A percentile compares a stretch with the other conserved stretches of the same genome.
These are phyloP conservation scores for Blastomyces silverae DNA, from an alignment of 2,329 filamentous ascomycete genomes.

Conservation along the genomic window DNA sequence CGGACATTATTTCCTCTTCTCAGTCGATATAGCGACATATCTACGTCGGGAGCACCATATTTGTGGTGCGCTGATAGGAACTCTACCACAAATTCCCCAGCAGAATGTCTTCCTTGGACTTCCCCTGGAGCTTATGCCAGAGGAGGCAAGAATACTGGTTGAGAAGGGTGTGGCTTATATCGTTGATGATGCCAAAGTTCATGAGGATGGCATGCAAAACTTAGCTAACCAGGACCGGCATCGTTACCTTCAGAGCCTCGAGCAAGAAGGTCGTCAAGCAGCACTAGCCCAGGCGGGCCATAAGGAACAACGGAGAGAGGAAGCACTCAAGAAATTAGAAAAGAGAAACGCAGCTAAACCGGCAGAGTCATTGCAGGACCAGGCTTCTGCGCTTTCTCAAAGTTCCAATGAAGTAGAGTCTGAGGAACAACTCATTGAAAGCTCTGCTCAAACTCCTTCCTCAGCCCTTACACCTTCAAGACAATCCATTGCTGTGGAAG, in stretches of 20 bases:
- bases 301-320: constrained; percentile 47
- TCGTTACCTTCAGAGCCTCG: constrained; percentile 54
- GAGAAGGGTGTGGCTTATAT: constrained; percentile 70
- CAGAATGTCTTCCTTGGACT: constrained; percentile 91
- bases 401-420: constrained; percentile 11
- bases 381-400: constrained; percentile 18
- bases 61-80: constrained; percentile 77
- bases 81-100: constrained; percentile 83
- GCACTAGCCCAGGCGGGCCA: constrained; percentile 42
- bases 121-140: constrained; percentile 81
- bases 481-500: constrained; percentile 20
- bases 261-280: constrained; percentile 49
- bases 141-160: constrained; percentile 77
- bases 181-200: constrained; percentile 68
- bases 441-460: constrained; percentile 2
- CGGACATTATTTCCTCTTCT: constrained; percentile 82
- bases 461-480: constrained; percentile 16
- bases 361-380: constrained; percentile 17
- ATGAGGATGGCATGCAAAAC: constrained; percentile 57
- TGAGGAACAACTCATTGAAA: constrained; percentile 18
- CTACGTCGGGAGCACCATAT: constrained; percentile 76
- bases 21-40: constrained; percentile 69
- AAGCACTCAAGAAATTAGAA: constrained; percentile 46
- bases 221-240: constrained; percentile 53
- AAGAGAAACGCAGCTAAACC: constrained; percentile 31